phyloP scores from a whole-genome alignment of 1,284 basidiomycete genomes.

The Coniferiporia weirii region DNA sequence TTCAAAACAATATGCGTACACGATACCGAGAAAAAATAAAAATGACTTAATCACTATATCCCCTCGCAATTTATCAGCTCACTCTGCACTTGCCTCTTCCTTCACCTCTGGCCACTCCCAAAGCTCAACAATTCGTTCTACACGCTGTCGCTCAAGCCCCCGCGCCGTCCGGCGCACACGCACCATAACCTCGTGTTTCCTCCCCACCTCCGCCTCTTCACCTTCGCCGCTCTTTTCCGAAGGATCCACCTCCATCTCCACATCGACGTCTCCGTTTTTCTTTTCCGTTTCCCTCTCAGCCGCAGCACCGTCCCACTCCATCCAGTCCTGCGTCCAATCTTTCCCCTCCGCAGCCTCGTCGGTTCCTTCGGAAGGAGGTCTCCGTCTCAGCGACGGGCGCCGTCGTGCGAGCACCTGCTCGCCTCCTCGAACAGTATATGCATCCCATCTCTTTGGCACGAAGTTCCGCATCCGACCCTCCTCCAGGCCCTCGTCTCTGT shows the following conservation, averaged over 20 bases:
- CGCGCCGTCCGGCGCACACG: conserved; percentile 52
- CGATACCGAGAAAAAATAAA: neutral
- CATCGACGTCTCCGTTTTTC: neutral
- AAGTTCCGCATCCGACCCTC: conserved; percentile 54
- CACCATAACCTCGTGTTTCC: conserved; percentile 45
- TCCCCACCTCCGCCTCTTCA: conserved; percentile 41
- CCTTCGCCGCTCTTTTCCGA: conserved; percentile 26
- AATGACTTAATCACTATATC: neutral
- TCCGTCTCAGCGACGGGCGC: conserved; percentile 29
- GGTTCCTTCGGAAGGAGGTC: conserved; percentile 24
- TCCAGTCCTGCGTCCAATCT: conserved; percentile 34
- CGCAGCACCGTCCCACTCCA: conserved; percentile 7
- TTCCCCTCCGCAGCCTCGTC: conserved; percentile 25
- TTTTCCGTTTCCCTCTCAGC: neutral
- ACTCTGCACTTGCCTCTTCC: neutral
- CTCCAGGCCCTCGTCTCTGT: conserved; percentile 24
- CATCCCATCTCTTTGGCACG: conserved; percentile 61
- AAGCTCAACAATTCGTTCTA: conserved; percentile 10
- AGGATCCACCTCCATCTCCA: conserved; percentile 10
- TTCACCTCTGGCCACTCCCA: conserved; percentile 10
- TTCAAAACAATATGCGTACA: neutral
- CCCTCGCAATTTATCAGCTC: neutral
- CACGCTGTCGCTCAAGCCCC: conserved; percentile 27
- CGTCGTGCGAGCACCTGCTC: conserved; percentile 32
- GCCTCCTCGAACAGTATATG: conserved; percentile 36